Evolutionary conservation across 1,139 yeast species (phyloP).

Genomic region (Geotrichum carabidarum): DNA sequence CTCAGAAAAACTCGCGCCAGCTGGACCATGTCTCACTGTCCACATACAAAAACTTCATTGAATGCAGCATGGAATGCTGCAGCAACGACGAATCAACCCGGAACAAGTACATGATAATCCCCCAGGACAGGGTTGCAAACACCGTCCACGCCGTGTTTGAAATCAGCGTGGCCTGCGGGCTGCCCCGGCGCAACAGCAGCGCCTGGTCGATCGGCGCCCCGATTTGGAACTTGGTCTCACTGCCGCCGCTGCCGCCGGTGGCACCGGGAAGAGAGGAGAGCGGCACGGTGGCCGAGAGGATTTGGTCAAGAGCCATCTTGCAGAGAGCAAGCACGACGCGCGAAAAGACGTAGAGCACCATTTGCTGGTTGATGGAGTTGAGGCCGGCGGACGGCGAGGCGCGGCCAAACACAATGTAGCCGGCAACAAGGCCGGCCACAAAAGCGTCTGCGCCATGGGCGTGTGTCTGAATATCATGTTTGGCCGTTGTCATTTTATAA

Average conservation of each 20-base stretch:
- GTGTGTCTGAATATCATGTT: slow-evolving; percentile 26
- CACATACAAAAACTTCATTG: slow-evolving; percentile 70
- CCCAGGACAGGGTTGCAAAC: slow-evolving; percentile 72
- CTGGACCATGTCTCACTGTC: slow-evolving; percentile 40
- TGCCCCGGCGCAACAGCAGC: background rate
- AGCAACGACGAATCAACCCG: slow-evolving; percentile 58
- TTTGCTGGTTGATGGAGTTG: slow-evolving; percentile 44
- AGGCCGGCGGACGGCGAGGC: slow-evolving; percentile 34
- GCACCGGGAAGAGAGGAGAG: background rate
- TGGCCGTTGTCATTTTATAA: slow-evolving; percentile 20
- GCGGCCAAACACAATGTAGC: slow-evolving; percentile 62
- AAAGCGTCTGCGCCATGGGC: slow-evolving; percentile 43
- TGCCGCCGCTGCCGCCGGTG: background rate
- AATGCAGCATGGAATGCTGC: slow-evolving; percentile 62
- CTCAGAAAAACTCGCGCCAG: slow-evolving; percentile 26
- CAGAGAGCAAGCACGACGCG: slow-evolving; percentile 53
- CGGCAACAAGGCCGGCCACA: slow-evolving; percentile 60
- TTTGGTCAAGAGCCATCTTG: slow-evolving; percentile 37
- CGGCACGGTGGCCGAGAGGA: background rate
- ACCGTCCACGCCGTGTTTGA: slow-evolving; percentile 51
- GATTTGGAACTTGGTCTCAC: slow-evolving; percentile 1
- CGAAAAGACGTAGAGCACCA: slow-evolving; percentile 58
- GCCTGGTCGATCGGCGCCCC: background rate
- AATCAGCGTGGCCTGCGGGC: slow-evolving; percentile 4
- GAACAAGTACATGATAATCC: slow-evolving; percentile 65